A percentile compares a stretch with the other conserved stretches of the same genome.
Conservation (phyloP, 805 yeast genomes). For the Lachancea thermotolerans region DNA sequence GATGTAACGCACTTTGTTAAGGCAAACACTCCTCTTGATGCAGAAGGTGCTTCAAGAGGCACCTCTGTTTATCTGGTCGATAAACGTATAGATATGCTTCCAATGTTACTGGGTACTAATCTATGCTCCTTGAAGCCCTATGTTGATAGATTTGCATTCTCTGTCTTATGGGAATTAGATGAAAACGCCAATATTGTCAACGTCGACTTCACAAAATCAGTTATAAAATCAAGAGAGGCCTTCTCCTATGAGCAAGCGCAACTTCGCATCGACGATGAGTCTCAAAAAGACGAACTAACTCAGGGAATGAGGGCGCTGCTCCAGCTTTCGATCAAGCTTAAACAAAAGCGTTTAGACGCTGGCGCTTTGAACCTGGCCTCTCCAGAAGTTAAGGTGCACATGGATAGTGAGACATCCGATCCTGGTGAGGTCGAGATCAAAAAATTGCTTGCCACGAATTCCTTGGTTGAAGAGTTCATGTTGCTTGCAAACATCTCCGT, state of each 20-base stretch:
- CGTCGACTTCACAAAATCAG: slow-evolving; percentile 76
- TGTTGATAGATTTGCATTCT: slow-evolving; percentile 93
- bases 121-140: slow-evolving; percentile 91
- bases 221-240: slow-evolving; percentile 87
- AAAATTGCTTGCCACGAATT: slow-evolving; percentile 80
- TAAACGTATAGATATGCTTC: slow-evolving; percentile 97
- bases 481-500: slow-evolving; percentile 93
- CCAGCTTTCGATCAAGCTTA: slow-evolving; percentile 72
- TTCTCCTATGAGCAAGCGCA: slow-evolving; percentile 94
- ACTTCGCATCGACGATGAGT: slow-evolving; percentile 72
- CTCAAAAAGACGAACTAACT: slow-evolving; percentile 77
- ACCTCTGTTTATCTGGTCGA: slow-evolving; percentile 96
- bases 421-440: slow-evolving; percentile 94
- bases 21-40: slow-evolving; percentile 84
- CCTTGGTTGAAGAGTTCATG: slow-evolving; percentile 98
- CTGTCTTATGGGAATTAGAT: slow-evolving; percentile 93
- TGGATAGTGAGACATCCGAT: slow-evolving; percentile 95
- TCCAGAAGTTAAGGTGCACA: slow-evolving; percentile 95
- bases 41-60: slow-evolving; percentile 95
- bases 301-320: slow-evolving; percentile 81
- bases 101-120: slow-evolving; percentile 90
- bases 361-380: slow-evolving; percentile 97
- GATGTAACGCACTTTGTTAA: slow-evolving; percentile 97
- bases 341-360: slow-evolving; percentile 79
- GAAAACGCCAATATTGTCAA: slow-evolving; percentile 76